These are phyloP conservation scores for Salix dunnii DNA, from an alignment of 345 rosid species.

Conservation along the genomic window DNA sequence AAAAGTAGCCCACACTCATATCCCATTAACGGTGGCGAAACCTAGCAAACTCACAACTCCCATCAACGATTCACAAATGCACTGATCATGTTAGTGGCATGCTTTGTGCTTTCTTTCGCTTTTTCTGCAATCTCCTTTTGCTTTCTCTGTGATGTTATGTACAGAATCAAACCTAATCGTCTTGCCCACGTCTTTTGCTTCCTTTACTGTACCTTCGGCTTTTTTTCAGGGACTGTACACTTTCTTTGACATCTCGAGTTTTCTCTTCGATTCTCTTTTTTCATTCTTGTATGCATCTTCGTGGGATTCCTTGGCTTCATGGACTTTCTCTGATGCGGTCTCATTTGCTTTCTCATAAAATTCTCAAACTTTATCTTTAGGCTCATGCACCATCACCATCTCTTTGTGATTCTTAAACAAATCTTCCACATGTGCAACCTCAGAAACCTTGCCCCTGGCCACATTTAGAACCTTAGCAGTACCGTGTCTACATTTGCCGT, in stretches of 20 bases:
- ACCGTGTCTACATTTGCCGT: slow-evolving; percentile 54
- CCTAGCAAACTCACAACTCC: slow-evolving; percentile 36
- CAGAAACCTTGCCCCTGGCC: slow-evolving; percentile 38
- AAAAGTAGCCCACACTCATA: too few species aligned
- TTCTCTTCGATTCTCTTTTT: too few species aligned
- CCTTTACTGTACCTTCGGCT: background rate
- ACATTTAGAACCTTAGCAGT: slow-evolving; percentile 38
- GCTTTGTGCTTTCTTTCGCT: slow-evolving; percentile 8
- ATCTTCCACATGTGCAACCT: background rate
- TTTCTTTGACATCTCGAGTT: slow-evolving; percentile 1
- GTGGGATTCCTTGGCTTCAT: background rate
- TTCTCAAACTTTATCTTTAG: slow-evolving; percentile 16
- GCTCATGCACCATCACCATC: slow-evolving; percentile 20
- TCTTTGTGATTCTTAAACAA: background rate
- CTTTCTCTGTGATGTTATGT: background rate
- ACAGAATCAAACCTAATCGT: background rate
- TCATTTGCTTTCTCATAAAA: slow-evolving; percentile 1
- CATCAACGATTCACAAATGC: background rate
- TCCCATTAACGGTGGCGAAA: too few species aligned
- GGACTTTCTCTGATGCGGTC: slow-evolving; percentile 3
- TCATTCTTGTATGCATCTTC: slow-evolving; percentile 15
- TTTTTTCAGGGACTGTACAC: background rate
- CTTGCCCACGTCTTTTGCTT: background rate
- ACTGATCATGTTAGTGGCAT: background rate
- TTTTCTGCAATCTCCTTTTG: background rate